These are phyloP conservation scores for Dalbergia oliveri DNA, from an alignment of 306 rosid species.

Conservation along the genomic window DNA sequence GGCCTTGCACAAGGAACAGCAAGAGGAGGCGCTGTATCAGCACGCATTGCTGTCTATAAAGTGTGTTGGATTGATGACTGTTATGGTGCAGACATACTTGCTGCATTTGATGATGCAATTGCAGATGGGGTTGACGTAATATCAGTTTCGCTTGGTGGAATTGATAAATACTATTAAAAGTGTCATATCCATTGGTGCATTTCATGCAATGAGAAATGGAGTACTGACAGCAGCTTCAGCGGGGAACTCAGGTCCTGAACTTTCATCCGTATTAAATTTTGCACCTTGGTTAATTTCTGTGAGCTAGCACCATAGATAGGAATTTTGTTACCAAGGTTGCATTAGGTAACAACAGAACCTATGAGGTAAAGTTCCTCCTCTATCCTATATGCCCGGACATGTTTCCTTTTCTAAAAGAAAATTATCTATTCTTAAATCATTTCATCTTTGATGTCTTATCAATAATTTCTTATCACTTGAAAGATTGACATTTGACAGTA, in stretches of 20 bases:
- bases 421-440: too few relatives aligned
- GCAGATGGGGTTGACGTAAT: slow-evolving; percentile 64
- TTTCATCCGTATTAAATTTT: neutral
- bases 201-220: slow-evolving; percentile 56
- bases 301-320: slow-evolving; percentile 60
- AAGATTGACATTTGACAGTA: too few relatives aligned
- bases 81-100: slow-evolving; percentile 14
- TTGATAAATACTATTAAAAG: neutral
- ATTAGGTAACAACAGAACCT: slow-evolving; percentile 33
- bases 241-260: slow-evolving; percentile 46
- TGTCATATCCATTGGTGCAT: slow-evolving; percentile 51
- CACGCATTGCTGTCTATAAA: slow-evolving; percentile 24
- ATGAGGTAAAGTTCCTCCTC: too few relatives aligned
- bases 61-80: slow-evolving; percentile 29
- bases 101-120: slow-evolving; percentile 56
- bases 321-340: slow-evolving; percentile 48
- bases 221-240: slow-evolving; percentile 28
- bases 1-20: slow-evolving; percentile 54
- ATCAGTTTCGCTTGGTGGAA: slow-evolving; percentile 47
- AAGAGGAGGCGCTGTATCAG: slow-evolving; percentile 35
- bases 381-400: too few relatives aligned
- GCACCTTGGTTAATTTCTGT: slow-evolving; percentile 65
- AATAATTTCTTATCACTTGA: too few relatives aligned
- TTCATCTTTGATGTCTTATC: too few relatives aligned
- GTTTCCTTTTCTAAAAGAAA: too few relatives aligned